Evolutionary conservation across 106 monocot species (phyloP).

Genomic region (Dioscorea zingiberensis): DNA sequence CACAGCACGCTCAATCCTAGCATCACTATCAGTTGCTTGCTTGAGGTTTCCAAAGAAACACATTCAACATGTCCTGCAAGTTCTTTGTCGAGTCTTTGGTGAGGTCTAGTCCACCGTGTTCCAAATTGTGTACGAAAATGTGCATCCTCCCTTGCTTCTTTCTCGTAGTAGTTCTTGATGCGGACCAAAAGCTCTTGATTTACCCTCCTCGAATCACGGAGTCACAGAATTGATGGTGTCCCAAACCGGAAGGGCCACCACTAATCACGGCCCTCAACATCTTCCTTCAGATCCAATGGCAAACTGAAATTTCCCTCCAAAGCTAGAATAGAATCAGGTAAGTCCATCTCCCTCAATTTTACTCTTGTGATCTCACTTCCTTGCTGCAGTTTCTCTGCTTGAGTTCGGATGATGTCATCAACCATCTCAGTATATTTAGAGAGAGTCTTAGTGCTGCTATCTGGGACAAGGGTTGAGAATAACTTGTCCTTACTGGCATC

Average conservation of each 20-base stretch:
- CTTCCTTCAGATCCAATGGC: constrained; percentile 51
- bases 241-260: constrained; percentile 51
- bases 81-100: constrained; percentile 30
- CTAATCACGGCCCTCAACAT: constrained; percentile 55
- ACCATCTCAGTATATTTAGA: constrained; percentile 66
- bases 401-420: constrained; percentile 41
- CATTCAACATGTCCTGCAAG: constrained; percentile 25
- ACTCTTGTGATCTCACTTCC: constrained; percentile 57
- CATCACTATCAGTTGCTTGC: constrained; percentile 37
- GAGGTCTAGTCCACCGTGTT: constrained; percentile 27
- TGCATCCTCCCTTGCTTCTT: constrained; percentile 23
- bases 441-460: constrained; percentile 42
- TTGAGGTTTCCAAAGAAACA: constrained; percentile 26
- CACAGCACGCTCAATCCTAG: constrained; percentile 22
- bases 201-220: constrained; percentile 56
- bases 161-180: constrained; percentile 28
- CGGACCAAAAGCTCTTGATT: constrained; percentile 52
- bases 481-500: constrained; percentile 52
- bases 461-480: constrained; percentile 44
- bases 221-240: constrained; percentile 50
- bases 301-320: constrained; percentile 48
- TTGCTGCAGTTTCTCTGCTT: constrained; percentile 61
- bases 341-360: constrained; percentile 59
- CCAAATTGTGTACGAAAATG: constrained; percentile 25
- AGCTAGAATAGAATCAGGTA: constrained; percentile 59